Base-by-base conservation (phyloP, 805 yeast species). In the Saturnispora sanitii region DNA sequence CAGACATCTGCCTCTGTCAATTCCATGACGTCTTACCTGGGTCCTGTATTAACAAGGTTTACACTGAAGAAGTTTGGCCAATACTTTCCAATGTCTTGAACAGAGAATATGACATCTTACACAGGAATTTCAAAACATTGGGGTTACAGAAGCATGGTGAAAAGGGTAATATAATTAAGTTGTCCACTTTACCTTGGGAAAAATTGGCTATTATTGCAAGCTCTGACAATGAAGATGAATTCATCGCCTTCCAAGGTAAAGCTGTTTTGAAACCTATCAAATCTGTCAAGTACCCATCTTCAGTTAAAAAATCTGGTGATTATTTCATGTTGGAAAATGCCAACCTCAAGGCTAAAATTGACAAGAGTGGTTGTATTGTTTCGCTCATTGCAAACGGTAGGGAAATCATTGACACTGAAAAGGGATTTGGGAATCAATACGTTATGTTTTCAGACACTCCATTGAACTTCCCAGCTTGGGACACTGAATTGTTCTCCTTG, bases 21-120 rank as follows among this genome's bases (percentile, higher is more conserved):
- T 90, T 90, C 66, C 98, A 90, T 60, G 98, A 90, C 64, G 96
- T 90, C n/a, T 68, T 92, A 39, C 98, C 98, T 2, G 98, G 98
- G 3, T 81, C 94, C 5, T 85, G 95, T 61, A 90, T 90, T 53
- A 95, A 86, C 47, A 76, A 85, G 77, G 96, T 92, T 12, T 90
- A 92, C 56, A 77, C 74, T 37, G 87, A 86, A 51, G 92, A 82
- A 52, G 96, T 90, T 8, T 74, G 78, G 55, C 88, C 90, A 25
- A 78, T 84, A 74, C 70, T 88, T 51, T 66, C 65, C 5, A 62
- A 68, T 13, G 81, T 79, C 19, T 64, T 81, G 43, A 61, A 66
- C 16, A 62, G 65, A 18, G 78, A 80, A 31, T 68, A 71, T 31
- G 50, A 61, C 4, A 65, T 92, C 52, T 70, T 77, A 23, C 49